Conservation (phyloP, 1,284 basidiomycete genomes). For the Thelephora terrestris region DNA sequence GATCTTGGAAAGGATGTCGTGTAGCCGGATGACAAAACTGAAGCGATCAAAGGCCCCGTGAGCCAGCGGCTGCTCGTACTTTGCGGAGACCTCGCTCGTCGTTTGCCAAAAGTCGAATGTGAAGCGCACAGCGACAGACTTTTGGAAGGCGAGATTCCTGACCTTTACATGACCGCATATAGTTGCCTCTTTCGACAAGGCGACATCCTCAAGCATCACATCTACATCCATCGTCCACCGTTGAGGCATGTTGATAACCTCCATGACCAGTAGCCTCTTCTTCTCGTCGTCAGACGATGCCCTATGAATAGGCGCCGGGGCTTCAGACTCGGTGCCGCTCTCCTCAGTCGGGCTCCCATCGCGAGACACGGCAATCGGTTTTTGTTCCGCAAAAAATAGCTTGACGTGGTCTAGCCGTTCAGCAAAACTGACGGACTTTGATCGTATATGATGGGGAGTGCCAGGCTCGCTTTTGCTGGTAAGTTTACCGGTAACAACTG, state of each 20-base stretch:
- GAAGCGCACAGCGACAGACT: constrained; percentile 84
- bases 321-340: constrained; percentile 62
- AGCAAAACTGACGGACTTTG: constrained; percentile 90
- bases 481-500: constrained; percentile 35
- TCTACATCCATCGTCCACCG: constrained; percentile 26
- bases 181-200: constrained; percentile 49
- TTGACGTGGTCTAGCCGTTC: constrained; percentile 86
- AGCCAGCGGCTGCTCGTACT: constrained; percentile 58
- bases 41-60: constrained; percentile 59
- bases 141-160: constrained; percentile 80
- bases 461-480: constrained; percentile 49
- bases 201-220: constrained; percentile 43
- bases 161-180: constrained; percentile 71
- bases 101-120: constrained; percentile 95
- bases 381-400: constrained; percentile 88
- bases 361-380: constrained; percentile 86
- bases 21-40: constrained; percentile 53
- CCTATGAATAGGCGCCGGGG: constrained; percentile 53
- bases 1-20: constrained; percentile 56
- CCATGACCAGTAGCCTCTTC: constrained; percentile 36
- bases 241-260: constrained; percentile 40
- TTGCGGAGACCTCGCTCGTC: constrained; percentile 84
- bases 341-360: constrained; percentile 83
- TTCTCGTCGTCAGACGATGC: constrained; percentile 25
- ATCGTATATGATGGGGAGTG: constrained; percentile 39